phyloP scores from a whole-genome alignment of 2,329 filamentous ascomycete genomes.

The Beauveria varroae region DNA sequence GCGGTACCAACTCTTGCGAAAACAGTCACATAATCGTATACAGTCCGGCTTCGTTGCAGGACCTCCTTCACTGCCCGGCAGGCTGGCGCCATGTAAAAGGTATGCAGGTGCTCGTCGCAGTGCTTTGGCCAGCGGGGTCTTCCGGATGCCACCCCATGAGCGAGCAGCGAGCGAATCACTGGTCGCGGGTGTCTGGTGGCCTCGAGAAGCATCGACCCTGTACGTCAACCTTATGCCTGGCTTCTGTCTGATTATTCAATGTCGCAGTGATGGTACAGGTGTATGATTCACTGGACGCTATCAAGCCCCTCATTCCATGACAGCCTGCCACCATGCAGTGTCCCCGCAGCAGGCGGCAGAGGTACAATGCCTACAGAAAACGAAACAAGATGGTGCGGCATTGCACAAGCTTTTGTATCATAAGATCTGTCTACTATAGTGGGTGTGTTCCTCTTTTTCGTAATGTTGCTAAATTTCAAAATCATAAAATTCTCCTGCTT shows the following conservation, averaged over 20 bases:
- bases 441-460: too few relatives aligned
- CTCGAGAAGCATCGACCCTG: neutral
- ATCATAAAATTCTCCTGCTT: too few relatives aligned
- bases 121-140: conserved; percentile 4
- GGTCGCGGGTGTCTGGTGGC: neutral
- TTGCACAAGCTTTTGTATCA: neutral
- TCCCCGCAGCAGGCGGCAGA: neutral
- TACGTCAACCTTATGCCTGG: neutral
- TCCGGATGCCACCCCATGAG: conserved; percentile 2
- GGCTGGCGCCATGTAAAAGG: neutral
- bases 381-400: neutral
- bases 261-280: neutral
- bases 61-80: neutral
- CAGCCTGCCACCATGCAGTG: neutral
- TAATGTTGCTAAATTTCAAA: too few relatives aligned
- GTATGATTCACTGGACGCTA: neutral
- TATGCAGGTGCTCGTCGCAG: conserved; percentile 7
- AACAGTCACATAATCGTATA: neutral
- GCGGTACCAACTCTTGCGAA: neutral
- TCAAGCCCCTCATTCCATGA: neutral
- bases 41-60: neutral
- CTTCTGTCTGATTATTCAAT: neutral
- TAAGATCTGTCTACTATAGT: neutral
- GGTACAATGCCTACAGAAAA: neutral
- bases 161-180: neutral